These are phyloP conservation scores for Linnemannia zychae DNA, from an alignment of 192 early-diverging fungal species.

Conservation along the genomic window DNA sequence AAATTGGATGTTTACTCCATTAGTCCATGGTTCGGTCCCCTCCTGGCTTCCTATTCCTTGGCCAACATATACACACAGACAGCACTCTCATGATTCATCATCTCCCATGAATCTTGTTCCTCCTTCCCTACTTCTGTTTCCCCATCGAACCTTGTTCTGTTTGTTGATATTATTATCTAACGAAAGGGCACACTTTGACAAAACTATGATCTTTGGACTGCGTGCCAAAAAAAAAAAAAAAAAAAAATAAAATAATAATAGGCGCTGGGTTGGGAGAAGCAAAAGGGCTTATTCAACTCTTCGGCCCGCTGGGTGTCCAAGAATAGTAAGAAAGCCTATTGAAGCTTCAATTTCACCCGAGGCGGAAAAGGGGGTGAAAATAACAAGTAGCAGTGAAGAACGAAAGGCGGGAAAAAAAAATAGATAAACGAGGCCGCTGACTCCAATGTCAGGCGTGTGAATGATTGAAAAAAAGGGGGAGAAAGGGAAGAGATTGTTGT, in stretches of 20 bases:
- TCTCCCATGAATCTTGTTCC: neutral
- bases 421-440: no score
- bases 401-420: no score
- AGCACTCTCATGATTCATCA: neutral
- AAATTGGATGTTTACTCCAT: neutral
- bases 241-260: no score
- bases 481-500: no score
- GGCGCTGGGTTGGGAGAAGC: no score
- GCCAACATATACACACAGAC: neutral
- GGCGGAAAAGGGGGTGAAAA: no score
- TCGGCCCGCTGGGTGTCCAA: neutral
- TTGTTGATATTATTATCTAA: neutral
- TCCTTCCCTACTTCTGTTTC: neutral
- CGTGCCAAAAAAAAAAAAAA: neutral
- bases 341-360: no score
- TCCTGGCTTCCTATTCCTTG: neutral
- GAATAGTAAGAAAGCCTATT: neutral
- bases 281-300: neutral
- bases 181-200: neutral
- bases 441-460: no score
- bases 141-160: neutral
- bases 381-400: no score
- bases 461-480: no score
- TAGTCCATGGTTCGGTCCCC: neutral
- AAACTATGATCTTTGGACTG: neutral